These are phyloP conservation scores for Fusarium napiforme DNA, from an alignment of 2,329 filamentous ascomycete genomes.

Conservation along the genomic window DNA sequence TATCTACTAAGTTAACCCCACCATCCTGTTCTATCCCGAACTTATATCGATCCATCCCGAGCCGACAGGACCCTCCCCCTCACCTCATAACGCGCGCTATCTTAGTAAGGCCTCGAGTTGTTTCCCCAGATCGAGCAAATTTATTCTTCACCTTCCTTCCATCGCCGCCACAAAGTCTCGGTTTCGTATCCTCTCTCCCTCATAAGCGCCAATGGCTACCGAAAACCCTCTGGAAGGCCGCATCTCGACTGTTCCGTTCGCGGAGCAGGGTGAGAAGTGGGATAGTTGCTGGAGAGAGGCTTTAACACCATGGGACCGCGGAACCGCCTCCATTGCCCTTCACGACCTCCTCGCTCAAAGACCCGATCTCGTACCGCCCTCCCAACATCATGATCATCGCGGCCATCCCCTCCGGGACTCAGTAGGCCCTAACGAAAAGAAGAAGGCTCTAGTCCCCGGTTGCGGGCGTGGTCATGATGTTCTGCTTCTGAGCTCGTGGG, in stretches of 20 bases:
- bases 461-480: constrained; percentile 88
- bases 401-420: constrained; percentile 44
- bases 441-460: constrained; percentile 76
- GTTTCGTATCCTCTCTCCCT: not conserved
- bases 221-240: constrained; percentile 45
- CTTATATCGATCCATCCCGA: constrained; percentile 36
- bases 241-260: constrained; percentile 50
- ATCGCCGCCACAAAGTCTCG: not conserved
- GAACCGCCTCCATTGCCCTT: constrained; percentile 64
- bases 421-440: constrained; percentile 40
- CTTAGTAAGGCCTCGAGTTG: constrained; percentile 2
- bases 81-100: constrained; percentile 26
- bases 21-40: constrained; percentile 31
- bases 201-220: constrained; percentile 34
- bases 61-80: constrained; percentile 31
- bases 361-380: constrained; percentile 55
- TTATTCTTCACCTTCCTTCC: not conserved
- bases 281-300: constrained; percentile 59
- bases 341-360: constrained; percentile 61
- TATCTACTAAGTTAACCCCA: constrained; percentile 20
- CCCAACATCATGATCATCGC: constrained; percentile 49
- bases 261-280: constrained; percentile 56
- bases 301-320: constrained; percentile 67
- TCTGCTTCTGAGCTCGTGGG: constrained; percentile 76
- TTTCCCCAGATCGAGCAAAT: not conserved